Conservation (phyloP, 768 basidiomycete species). For the Lactarius hengduanensis region DNA sequence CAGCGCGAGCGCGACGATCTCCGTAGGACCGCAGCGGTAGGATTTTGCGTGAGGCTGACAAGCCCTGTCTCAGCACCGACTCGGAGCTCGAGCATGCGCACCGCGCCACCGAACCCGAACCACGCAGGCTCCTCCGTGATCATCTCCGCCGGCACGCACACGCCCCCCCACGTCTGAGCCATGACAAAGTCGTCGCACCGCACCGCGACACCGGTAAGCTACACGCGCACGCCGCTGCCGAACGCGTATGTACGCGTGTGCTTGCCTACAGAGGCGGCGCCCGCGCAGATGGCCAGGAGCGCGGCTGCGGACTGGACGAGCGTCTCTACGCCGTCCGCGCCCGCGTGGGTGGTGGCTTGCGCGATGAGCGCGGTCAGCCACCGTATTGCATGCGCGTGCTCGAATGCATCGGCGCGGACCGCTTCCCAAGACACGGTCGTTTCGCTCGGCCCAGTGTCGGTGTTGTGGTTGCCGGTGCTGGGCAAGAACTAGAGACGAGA, state of each 20-base stretch:
- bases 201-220: conserved; percentile 65
- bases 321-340: conserved; percentile 31
- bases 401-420: conserved; percentile 60
- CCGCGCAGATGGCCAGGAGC: conserved; percentile 53
- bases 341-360: conserved; percentile 25
- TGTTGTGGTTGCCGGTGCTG: neutral
- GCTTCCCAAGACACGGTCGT: conserved; percentile 32
- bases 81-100: conserved; percentile 48
- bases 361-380: conserved; percentile 71
- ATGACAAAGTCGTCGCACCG: conserved; percentile 75
- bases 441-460: conserved; percentile 7
- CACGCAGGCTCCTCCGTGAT: conserved; percentile 54
- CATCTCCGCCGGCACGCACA: conserved; percentile 75
- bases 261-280: conserved; percentile 59
- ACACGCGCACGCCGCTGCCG: conserved; percentile 38
- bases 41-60: conserved; percentile 44
- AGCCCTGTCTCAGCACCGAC: conserved; percentile 56
- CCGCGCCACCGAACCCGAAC: conserved; percentile 44
- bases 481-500: neutral
- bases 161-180: conserved; percentile 87
- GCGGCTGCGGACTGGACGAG: conserved; percentile 56
- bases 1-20: conserved; percentile 44
- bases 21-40: conserved; percentile 20
- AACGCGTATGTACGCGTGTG: conserved; percentile 56
- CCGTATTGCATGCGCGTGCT: conserved; percentile 62